Evolutionary conservation across 2,329 filamentous ascomycete genomes (phyloP).

Genomic region (Diaporthe helianthi): DNA sequence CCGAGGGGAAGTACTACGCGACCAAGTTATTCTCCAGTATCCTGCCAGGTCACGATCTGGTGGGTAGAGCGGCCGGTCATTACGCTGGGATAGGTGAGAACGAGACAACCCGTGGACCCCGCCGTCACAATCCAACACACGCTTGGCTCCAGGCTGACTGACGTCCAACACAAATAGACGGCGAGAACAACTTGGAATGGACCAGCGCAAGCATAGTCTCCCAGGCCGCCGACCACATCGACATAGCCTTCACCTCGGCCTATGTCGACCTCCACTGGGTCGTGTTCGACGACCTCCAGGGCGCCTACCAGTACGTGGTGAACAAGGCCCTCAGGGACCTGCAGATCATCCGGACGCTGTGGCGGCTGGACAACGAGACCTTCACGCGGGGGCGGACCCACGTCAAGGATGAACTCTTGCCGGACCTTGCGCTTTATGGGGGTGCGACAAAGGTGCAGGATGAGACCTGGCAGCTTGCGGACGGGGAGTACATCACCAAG

Average conservation of each 20-base stretch:
- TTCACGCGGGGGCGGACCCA: conserved; percentile 55
- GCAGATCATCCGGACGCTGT: conserved; percentile 58
- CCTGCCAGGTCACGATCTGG: conserved; percentile 42
- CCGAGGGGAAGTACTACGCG: conserved; percentile 39
- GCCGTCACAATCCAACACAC: not conserved
- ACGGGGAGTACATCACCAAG: conserved; percentile 59
- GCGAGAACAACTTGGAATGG: conserved; percentile 54
- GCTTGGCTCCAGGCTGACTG: too few species aligned
- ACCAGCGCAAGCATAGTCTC: conserved; percentile 52
- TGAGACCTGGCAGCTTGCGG: conserved; percentile 57
- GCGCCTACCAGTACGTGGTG: conserved; percentile 64
- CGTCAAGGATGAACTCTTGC: conserved; percentile 53
- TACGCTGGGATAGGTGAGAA: conserved; percentile 44
- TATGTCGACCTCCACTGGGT: conserved; percentile 62
- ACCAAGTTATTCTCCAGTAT: conserved; percentile 33
- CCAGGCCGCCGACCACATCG: conserved; percentile 45
- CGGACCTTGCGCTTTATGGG: conserved; percentile 51
- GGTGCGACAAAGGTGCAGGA: conserved; percentile 58
- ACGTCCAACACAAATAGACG: conserved; percentile 48
- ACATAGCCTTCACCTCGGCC: conserved; percentile 53
- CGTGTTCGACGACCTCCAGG: conserved; percentile 54
- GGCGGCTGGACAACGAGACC: conserved; percentile 55
- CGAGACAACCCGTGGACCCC: not conserved
- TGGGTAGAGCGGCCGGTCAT: conserved; percentile 43
- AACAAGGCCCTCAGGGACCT: conserved; percentile 55